Percentiles rank a stretch among this genome's conserved stretches.
These are phyloP conservation scores for Leccinum rimulosum DNA, from an alignment of 768 basidiomycete species.

Conservation along the genomic window DNA sequence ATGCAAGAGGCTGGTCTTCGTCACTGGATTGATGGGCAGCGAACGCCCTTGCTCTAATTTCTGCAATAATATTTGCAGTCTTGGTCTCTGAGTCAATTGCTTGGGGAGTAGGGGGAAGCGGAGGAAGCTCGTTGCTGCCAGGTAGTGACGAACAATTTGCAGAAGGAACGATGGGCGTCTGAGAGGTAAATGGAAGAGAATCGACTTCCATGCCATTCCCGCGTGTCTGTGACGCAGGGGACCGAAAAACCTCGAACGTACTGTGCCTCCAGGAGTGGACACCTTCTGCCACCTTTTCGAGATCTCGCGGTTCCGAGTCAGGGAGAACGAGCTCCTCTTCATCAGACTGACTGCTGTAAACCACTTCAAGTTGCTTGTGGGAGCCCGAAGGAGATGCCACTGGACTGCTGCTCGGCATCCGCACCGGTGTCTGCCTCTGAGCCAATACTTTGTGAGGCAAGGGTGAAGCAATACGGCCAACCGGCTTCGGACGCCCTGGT, in stretches of 20 bases:
- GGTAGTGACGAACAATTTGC: slow-evolving; percentile 22
- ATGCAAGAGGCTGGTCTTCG: slow-evolving; percentile 36
- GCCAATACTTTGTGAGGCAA: slow-evolving; percentile 36
- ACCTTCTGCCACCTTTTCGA: slow-evolving; percentile 32
- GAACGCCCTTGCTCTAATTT: slow-evolving; percentile 61
- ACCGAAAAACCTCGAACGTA: slow-evolving; percentile 19
- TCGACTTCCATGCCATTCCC: slow-evolving; percentile 20
- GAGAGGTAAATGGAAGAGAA: slow-evolving; percentile 8
- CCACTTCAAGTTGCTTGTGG: slow-evolving; percentile 30
- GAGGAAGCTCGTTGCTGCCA: slow-evolving; percentile 20
- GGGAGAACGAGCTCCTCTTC: slow-evolving; percentile 52
- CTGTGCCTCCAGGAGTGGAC: slow-evolving; percentile 45
- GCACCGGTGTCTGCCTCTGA: slow-evolving; percentile 4
- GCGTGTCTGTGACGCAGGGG: not conserved
- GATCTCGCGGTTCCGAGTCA: slow-evolving; percentile 23
- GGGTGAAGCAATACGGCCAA: slow-evolving; percentile 12
- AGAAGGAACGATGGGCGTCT: slow-evolving; percentile 14
- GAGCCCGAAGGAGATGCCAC: slow-evolving; percentile 18
- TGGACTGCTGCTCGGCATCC: not conserved
- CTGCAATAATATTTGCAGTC: slow-evolving; percentile 56
- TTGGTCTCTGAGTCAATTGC: slow-evolving; percentile 38
- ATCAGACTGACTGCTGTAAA: slow-evolving; percentile 68
- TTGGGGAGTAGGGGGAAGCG: slow-evolving; percentile 31
- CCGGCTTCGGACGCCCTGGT: slow-evolving; percentile 3
- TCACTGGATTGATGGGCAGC: slow-evolving; percentile 46